Base-by-base conservation (phyloP, 1,284 basidiomycete genomes). In the Moesziomyces parantarcticus region DNA sequence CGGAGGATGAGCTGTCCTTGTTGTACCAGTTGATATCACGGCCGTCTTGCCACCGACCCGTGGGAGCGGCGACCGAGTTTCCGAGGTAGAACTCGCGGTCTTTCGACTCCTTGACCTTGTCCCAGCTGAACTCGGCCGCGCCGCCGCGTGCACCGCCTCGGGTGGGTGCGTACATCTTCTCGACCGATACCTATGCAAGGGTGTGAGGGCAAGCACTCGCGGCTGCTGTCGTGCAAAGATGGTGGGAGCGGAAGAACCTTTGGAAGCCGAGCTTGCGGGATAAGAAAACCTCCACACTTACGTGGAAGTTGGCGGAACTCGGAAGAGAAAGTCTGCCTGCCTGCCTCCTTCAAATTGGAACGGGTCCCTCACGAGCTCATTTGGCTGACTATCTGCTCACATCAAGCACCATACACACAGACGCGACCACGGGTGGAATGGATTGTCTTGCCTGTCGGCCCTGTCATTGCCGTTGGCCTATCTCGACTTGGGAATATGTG, bases 1-100 rank as follows among this genome's bases (percentile, higher is more conserved):
- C 36, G 21, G 46, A 53, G 21, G 40, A 49, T 5, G 43, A 21
- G 29, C 56, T 60, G 43, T 79, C 78, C 40, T 78, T 80, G 70
- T 78, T 83, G 67, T 82, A 83, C 82, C 82, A 83, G 29, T 74
- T 76, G 53, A 83, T 80, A 57, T 83, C 82, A 18, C 75, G 59
- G 18, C 79, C 79, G 39, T 79, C 73, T 42, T 79, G 79, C 82
- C 82, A 83, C 11, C 82, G 72, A 3, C 82, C 82, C 5, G 75
- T 78, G 14, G 82, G 77, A 13, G 81, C 82, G n/a, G 72, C 70
- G 39, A 83, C 72, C 21, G 79, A 79, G 56, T 82, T 76, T 52
- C 82, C 82, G 11, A 83, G 71, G 53, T 83, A 83, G 58, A 79
- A 75, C 34, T 83, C 82, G 45, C 81, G 78, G 34, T 82, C 67